Evolutionary conservation across 2,329 filamentous ascomycete species (phyloP).

Genomic region (Beauveria medogensis): DNA sequence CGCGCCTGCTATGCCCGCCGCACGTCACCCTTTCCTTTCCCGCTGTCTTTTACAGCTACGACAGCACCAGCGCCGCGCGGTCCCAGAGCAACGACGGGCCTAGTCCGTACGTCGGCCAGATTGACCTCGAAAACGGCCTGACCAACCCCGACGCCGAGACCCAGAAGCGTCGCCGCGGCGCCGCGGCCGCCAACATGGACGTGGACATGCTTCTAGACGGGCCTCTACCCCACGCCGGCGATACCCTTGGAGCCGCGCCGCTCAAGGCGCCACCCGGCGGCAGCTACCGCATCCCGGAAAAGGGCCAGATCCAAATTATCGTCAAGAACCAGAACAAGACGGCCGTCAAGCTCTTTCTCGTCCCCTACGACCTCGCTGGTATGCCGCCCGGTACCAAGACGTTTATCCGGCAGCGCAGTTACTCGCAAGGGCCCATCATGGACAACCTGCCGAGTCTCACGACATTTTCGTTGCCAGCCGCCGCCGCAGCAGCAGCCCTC

Average conservation of each 20-base stretch:
- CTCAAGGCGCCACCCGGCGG: slow-evolving; percentile 66
- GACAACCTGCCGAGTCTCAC: slow-evolving; percentile 45
- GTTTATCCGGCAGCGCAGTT: slow-evolving; percentile 89
- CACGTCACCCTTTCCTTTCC: slow-evolving; percentile 89
- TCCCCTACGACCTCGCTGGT: slow-evolving; percentile 84
- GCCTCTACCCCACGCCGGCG: slow-evolving; percentile 13
- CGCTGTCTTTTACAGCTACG: slow-evolving; percentile 93
- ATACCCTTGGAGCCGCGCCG: slow-evolving; percentile 25
- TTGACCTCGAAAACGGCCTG: slow-evolving; percentile 81
- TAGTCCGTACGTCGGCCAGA: slow-evolving; percentile 89
- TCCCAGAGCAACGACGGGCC: slow-evolving; percentile 72
- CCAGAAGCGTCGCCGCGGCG: slow-evolving; percentile 32
- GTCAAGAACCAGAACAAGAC: slow-evolving; percentile 99
- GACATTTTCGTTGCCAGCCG: slow-evolving; percentile 9
- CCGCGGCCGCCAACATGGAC: slow-evolving; percentile 33
- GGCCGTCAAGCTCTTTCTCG: slow-evolving; percentile 88
- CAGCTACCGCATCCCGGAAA: slow-evolving; percentile 86
- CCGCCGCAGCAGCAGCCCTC: slow-evolving; percentile 29
- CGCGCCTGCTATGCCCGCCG: slow-evolving; percentile 74
- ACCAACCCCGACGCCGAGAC: slow-evolving; percentile 41
- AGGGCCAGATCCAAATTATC: slow-evolving; percentile 91
- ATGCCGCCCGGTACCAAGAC: slow-evolving; percentile 96
- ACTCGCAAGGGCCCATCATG: slow-evolving; percentile 78
- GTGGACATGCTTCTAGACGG: slow-evolving; percentile 16
- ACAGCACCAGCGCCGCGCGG: slow-evolving; percentile 54